These are phyloP conservation scores for Fagopyrum esculentum DNA, from an alignment of 148 eudicot species.

Conservation along the genomic window DNA sequence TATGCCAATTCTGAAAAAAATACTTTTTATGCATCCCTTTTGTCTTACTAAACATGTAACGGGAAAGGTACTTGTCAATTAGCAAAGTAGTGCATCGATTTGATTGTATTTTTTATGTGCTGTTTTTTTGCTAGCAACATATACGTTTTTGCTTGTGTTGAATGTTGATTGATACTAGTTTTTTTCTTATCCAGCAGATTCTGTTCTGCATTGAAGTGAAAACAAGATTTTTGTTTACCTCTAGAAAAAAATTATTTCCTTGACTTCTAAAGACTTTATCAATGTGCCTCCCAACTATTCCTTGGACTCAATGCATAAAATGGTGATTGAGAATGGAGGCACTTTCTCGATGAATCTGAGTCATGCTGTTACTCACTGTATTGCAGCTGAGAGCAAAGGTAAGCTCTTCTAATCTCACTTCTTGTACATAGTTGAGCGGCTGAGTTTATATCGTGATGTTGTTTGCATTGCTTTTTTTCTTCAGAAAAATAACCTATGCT, in stretches of 20 bases:
- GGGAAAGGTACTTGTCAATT: neutral
- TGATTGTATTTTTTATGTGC: too few species aligned
- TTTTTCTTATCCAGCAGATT: neutral
- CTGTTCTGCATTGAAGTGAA: neutral
- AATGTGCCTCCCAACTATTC: slow-evolving; percentile 61
- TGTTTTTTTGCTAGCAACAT: neutral
- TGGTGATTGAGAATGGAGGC: slow-evolving; percentile 91
- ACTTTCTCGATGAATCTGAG: slow-evolving; percentile 90
- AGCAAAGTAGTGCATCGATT: neutral
- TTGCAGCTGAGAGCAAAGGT: slow-evolving; percentile 90
- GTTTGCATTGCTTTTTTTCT: neutral
- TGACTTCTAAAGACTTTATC: slow-evolving; percentile 51
- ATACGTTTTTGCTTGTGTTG: neutral
- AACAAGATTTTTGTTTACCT: neutral
- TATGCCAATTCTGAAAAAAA: neutral
- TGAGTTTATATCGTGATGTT: neutral
- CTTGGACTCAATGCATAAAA: slow-evolving; percentile 62
- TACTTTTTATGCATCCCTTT: neutral
- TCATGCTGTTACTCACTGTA: slow-evolving; percentile 75
- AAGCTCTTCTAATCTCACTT: slow-evolving; percentile 12
- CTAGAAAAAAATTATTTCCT: slow-evolving; percentile 16
- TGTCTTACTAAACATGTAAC: neutral
- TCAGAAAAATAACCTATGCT: neutral
- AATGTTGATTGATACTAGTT: neutral
- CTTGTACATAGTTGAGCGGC: neutral